Percentiles rank a stretch among this genome's conserved stretches.
phyloP scores from a whole-genome alignment of 192 early-diverging fungal species.

The Oehlia diaphana region DNA sequence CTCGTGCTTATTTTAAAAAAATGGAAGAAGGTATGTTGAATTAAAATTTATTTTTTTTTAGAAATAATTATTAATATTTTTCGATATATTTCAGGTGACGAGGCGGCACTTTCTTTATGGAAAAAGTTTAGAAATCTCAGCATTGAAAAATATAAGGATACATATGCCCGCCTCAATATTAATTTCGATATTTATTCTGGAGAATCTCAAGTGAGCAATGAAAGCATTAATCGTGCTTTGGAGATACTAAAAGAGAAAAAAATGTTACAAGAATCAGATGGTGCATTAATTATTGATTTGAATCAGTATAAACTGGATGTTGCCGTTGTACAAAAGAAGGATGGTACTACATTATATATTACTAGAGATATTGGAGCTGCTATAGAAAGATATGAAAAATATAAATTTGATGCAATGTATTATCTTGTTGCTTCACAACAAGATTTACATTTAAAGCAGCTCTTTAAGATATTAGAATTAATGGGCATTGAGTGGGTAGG shows the following conservation, averaged over 20 bases:
- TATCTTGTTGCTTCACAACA: constrained; percentile 93
- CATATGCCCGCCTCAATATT: constrained; percentile 87
- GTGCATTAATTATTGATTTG: constrained; percentile 86
- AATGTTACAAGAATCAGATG: constrained; percentile 74
- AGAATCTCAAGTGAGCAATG: constrained; percentile 81
- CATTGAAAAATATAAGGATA: constrained; percentile 90
- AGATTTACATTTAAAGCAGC: constrained; percentile 88
- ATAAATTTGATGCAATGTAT: constrained; percentile 89
- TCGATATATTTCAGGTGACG: constrained; percentile 47
- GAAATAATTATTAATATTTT: not conserved
- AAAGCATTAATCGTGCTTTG: constrained; percentile 68
- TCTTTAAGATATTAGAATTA: constrained; percentile 90
- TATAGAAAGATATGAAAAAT: constrained; percentile 82
- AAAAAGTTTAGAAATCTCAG: constrained; percentile 83
- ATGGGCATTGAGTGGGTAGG: constrained; percentile 81
- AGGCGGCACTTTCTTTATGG: constrained; percentile 80
- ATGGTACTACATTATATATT: constrained; percentile 91
- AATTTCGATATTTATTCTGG: constrained; percentile 95
- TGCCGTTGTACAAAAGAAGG: constrained; percentile 83
- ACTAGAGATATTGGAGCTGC: constrained; percentile 98
- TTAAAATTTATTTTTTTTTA: not conserved
- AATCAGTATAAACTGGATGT: constrained; percentile 80
- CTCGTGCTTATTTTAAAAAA: constrained; percentile 87
- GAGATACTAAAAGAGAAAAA: constrained; percentile 70
- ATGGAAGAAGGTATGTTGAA: constrained; percentile 81